Conservation (phyloP, 176 grass and related monocot species). For the Metroxylon sagu region DNA sequence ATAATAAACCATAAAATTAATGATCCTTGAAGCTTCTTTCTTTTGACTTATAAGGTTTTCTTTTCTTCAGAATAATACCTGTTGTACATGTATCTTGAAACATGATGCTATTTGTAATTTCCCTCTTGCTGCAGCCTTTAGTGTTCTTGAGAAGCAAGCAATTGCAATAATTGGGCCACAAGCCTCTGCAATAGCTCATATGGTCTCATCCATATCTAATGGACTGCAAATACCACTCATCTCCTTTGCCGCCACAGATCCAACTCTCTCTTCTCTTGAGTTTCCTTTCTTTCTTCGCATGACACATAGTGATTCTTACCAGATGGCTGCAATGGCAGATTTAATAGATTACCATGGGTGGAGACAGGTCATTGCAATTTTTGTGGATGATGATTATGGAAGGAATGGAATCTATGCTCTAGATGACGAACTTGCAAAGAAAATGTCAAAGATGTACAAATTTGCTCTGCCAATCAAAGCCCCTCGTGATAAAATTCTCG, state of each 20-base stretch:
- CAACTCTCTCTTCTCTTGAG: slow-evolving; percentile 36
- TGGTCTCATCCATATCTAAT: slow-evolving; percentile 54
- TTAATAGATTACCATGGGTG: slow-evolving; percentile 15
- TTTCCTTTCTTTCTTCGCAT: slow-evolving; percentile 15
- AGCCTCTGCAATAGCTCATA: slow-evolving; percentile 58
- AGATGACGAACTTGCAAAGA: not conserved
- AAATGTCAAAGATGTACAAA: slow-evolving; percentile 16
- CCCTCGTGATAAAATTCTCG: not conserved
- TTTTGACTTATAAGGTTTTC: too few species aligned
- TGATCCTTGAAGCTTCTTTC: too few species aligned
- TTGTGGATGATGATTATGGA: slow-evolving; percentile 20
- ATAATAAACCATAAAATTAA: too few species aligned
- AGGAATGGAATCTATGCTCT: slow-evolving; percentile 1
- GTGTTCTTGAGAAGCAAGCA: slow-evolving; percentile 54
- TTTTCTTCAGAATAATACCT: too few species aligned
- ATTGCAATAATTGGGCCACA: slow-evolving; percentile 69
- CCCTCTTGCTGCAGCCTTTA: slow-evolving; percentile 30
- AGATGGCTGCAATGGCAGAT: slow-evolving; percentile 16
- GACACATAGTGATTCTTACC: slow-evolving; percentile 13
- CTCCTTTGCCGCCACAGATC: slow-evolving; percentile 82
- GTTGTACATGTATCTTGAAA: too few species aligned
- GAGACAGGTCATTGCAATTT: not conserved
- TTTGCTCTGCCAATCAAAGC: slow-evolving; percentile 11
- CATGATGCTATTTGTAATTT: not conserved
- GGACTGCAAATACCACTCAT: slow-evolving; percentile 67